Evolutionary conservation across 2,329 filamentous ascomycete genomes (phyloP).

Genomic region (Alternaria viburni): DNA sequence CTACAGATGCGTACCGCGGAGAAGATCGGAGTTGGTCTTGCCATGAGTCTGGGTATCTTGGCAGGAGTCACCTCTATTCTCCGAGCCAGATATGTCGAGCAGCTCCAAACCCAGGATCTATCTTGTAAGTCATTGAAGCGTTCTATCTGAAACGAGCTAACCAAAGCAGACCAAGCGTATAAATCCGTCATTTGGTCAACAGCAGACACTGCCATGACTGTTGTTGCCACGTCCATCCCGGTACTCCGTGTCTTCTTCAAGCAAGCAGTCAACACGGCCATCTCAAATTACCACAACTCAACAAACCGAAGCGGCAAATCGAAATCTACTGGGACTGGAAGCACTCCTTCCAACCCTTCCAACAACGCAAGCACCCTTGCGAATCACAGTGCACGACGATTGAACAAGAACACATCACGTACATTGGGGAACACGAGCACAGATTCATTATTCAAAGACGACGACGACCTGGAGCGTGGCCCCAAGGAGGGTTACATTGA

Average conservation of each 20-base stretch:
- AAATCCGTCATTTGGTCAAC: slow-evolving; percentile 8
- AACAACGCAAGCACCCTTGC: not conserved
- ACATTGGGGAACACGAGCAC: not conserved
- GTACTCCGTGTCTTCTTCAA: slow-evolving; percentile 11
- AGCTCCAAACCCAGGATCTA: not conserved
- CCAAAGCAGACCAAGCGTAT: slow-evolving; percentile 2
- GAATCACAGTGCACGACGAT: not conserved
- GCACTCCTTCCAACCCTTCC: not conserved
- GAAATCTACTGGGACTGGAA: not conserved
- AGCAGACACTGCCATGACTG: slow-evolving; percentile 5
- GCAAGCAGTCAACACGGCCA: not conserved
- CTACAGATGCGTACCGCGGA: slow-evolving; percentile 14
- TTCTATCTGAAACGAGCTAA: not conserved
- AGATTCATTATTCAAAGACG: not conserved
- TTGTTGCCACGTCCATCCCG: slow-evolving; percentile 7
- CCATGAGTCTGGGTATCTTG: slow-evolving; percentile 18
- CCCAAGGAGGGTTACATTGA: not conserved
- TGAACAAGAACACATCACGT: not conserved
- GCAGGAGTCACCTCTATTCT: slow-evolving; percentile 2
- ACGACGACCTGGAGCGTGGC: not conserved
- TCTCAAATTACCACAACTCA: not conserved
- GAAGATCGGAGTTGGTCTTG: slow-evolving; percentile 18
- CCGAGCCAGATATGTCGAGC: not conserved
- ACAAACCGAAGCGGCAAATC: not conserved
- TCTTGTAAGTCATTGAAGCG: not conserved